Evolutionary conservation across 768 basidiomycete species (phyloP), one percentile per base, ranked within the genome.

Genomic region (Termitomyces sp.): DNA sequence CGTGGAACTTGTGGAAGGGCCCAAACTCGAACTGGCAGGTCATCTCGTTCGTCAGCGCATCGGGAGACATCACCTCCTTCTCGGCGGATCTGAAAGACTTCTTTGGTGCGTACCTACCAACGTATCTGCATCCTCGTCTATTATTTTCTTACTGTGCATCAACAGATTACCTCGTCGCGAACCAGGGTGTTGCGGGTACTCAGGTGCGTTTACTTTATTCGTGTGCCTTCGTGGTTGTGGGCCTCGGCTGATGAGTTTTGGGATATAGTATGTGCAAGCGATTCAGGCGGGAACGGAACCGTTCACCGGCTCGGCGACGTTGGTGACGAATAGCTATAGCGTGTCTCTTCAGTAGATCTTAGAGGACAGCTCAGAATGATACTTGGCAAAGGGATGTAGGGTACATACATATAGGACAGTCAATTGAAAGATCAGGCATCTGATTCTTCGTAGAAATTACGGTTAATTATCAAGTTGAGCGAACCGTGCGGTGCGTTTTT

Each of bases 221-320:
- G 35, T 15, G 14, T 37, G 35, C 11, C n/a, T 37, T 37, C 35
- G 35, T 17, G 2, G 35, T 3, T 37, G 15, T 37, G 15, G 35
- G 35, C 6, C 5, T 15, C 5, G 5, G 2, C 11, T 37, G 38
- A 32, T 30, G 41, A 43, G 28, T 14, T 37, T n/a, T 37, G 14
- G 14, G 6, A 21, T 8, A 17, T 55, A 80, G 80, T 82, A 67
- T 59, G 63, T 83, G 44, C 80, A 84, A 67, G 68, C 73, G 8
- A 77, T 84, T 40, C 78, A 82, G 64, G 68, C 80, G 2, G 82
- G 82, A 19, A 80, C 79, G 2, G 82, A 82, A 65, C 71, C 81
- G 0, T 82, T 82, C 68, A 74, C 70, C 22, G 82, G 82, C 35
- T 66, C 66, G 24, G 82, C 81, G 34, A 71, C 65, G 44, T 69